Evolutionary conservation across 305 asterid genomes (phyloP), one percentile per base, ranked within the genome.

Genomic region (Withania somnifera): DNA sequence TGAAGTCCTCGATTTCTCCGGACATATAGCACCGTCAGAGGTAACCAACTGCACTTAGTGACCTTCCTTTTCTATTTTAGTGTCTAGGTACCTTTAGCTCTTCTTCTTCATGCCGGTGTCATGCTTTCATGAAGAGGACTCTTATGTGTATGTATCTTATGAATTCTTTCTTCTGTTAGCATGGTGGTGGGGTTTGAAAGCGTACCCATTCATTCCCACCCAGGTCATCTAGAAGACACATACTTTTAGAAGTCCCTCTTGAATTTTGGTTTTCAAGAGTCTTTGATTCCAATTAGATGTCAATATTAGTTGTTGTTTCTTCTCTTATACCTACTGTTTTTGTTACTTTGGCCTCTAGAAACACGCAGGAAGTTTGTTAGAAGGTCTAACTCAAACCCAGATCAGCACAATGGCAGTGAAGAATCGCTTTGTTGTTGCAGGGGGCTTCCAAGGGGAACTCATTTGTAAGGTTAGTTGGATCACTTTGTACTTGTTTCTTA

Each of bases 371-470:
- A 86, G 90, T 76, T 87, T 93, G 84, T 80, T 89, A 83, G 97
- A 93, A 89, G 97, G 97, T 78, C 88, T 93, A 78, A 87, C 93
- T 22, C 87, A 89, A 71, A 92, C 92, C 24, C 97, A 92, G 89
- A 79, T 93, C 84, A 92, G 97, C 89, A 92, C 98, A 52, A 79
- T 93, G 84, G 91, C 97, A 5, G 95, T 93, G 86, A 87, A 84
- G 88, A 92, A 92, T 56, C 86, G 87, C 50, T 91, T 88, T 86
- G 81, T 91, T 79, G 92, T 93, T 50, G 97, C 92, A 2, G 97
- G 98, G 82, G 98, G 97, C 61, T 92, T 92, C 86, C 95, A 88
- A 67, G 97, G 97, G 86, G 95, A 93, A 85, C 89, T 93, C 60
- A 77, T 91, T 78, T 89, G 93, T 84, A 93, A 93, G 94, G 97